Evolutionary conservation across 2,329 filamentous ascomycete genomes (phyloP).

Genomic region (Thyridium curvatum): DNA sequence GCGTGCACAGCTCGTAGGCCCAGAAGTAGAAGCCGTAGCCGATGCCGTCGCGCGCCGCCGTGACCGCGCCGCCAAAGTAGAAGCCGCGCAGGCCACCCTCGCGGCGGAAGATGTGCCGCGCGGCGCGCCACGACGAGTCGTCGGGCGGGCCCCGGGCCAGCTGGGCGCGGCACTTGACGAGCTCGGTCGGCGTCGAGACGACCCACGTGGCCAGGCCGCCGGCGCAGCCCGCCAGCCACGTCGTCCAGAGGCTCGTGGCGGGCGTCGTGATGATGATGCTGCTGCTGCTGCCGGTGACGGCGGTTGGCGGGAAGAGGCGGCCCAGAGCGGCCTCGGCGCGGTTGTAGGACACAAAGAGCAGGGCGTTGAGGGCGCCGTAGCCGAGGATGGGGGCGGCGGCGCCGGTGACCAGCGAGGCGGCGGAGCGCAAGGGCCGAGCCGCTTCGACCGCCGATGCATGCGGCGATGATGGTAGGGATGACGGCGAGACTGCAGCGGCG

Average conservation of each 20-base stretch:
- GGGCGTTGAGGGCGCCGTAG: constrained; percentile 84
- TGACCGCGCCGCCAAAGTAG: constrained; percentile 77
- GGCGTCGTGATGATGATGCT: constrained; percentile 12
- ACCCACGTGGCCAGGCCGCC: constrained; percentile 82
- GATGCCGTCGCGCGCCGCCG: constrained; percentile 75
- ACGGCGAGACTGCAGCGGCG: constrained; percentile 15
- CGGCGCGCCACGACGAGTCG: constrained; percentile 56
- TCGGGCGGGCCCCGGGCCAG: constrained; percentile 34
- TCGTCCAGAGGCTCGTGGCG: constrained; percentile 52
- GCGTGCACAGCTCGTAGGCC: constrained; percentile 75
- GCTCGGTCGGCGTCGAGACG: constrained; percentile 81
- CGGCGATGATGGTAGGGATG: constrained; percentile 4
- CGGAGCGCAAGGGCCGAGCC: background rate
- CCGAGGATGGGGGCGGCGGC: constrained; percentile 80
- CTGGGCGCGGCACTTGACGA: constrained; percentile 86
- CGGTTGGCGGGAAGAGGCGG: constrained; percentile 17
- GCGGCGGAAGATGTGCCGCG: constrained; percentile 50
- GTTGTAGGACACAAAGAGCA: constrained; percentile 89
- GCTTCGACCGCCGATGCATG: constrained; percentile 7
- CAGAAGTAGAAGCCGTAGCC: constrained; percentile 99
- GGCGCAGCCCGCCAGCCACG: constrained; percentile 73
- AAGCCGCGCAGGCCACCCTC: constrained; percentile 61
- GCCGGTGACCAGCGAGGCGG: constrained; percentile 45
- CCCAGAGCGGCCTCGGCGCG: constrained; percentile 63
- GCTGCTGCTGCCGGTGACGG: background rate